Base-by-base conservation (phyloP, 495 filamentous ascomycete genomes). In the Clohesyomyces aquaticus region DNA sequence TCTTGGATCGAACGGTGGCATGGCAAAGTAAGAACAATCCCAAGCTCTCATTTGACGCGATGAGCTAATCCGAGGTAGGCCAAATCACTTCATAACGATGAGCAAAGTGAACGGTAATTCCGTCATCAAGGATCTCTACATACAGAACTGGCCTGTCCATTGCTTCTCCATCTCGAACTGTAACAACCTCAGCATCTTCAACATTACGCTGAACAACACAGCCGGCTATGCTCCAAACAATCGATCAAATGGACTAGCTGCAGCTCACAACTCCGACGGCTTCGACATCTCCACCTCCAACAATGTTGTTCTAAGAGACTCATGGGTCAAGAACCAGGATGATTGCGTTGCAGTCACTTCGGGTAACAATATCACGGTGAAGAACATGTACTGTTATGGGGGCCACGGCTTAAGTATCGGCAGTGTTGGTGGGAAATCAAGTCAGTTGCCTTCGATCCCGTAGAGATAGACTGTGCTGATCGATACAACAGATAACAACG, bases 251-350 rank as follows among this genome's bases (percentile, higher is more conserved):
- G 32, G 32, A 14, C 6, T 6, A 14, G 32, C 32, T 38, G 68
- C 76, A 11, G 85, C 80, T 28, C 82, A 86, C 64, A 89, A 88
- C 75, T 88, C 87, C 9, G 86, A 88, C 69, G 86, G 77, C 12
- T 89, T 88, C 69, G 86, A 88, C 62, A 75, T 89, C 62, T 79
- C 83, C 49, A 72, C 73, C 12, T 77, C 72, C 6, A 78, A 73
- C 38, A 75, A 77, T 16, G 75, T 87, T 18, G 81, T 77, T 38
- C 63, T 71, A 42, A 55, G 55, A 4, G 61, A 65, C 32, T 55
- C 58, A 2, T 62, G 57, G 32, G 50, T 71, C 45, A 62, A 63
- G 53, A 71, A 71, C 54, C 69, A 71, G 49, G 69, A 71, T 28
- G 69, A 71, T 42, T 71, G 69, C 54, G 45, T 71, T 16, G 69